These are phyloP conservation scores for Sporormia fimetaria DNA, from an alignment of 495 filamentous ascomycete genomes.

Conservation along the genomic window DNA sequence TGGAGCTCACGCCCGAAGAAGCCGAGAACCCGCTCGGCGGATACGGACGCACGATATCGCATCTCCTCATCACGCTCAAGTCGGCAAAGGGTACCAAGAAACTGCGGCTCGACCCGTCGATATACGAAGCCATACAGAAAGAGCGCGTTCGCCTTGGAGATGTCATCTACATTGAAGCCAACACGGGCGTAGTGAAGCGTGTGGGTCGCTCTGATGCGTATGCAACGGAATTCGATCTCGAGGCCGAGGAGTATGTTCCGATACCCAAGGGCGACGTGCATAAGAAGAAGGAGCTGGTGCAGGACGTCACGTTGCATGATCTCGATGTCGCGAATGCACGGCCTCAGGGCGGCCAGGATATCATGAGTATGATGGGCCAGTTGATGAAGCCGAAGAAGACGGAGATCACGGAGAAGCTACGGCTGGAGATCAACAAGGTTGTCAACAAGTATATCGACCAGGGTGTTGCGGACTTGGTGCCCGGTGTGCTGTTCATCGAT, in stretches of 20 bases:
- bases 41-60: constrained; percentile 89
- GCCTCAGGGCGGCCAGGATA: constrained; percentile 91
- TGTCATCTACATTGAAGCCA: constrained; percentile 97
- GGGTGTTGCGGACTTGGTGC: constrained; percentile 93
- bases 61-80: constrained; percentile 78
- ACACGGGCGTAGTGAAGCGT: constrained; percentile 92
- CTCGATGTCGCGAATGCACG: constrained; percentile 91
- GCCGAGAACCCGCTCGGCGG: constrained; percentile 95
- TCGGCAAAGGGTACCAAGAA: constrained; percentile 93
- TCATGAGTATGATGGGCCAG: constrained; percentile 99
- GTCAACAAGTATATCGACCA: constrained; percentile 97
- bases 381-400: constrained; percentile 99
- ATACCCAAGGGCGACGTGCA: constrained; percentile 98
- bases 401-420: constrained; percentile 93
- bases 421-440: constrained; percentile 94
- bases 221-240: constrained; percentile 94
- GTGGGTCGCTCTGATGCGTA: constrained; percentile 93
- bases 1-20: constrained; percentile 88
- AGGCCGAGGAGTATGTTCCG: constrained; percentile 96
- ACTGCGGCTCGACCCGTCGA: constrained; percentile 86
- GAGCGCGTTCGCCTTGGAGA: constrained; percentile 92
- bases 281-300: constrained; percentile 99
- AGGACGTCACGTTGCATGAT: constrained; percentile 94
- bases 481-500: constrained; percentile 95
- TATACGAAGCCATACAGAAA: constrained; percentile 98